These are phyloP conservation scores for Penicillium vulpinum DNA, from an alignment of 2,329 filamentous ascomycete genomes.

Conservation along the genomic window DNA sequence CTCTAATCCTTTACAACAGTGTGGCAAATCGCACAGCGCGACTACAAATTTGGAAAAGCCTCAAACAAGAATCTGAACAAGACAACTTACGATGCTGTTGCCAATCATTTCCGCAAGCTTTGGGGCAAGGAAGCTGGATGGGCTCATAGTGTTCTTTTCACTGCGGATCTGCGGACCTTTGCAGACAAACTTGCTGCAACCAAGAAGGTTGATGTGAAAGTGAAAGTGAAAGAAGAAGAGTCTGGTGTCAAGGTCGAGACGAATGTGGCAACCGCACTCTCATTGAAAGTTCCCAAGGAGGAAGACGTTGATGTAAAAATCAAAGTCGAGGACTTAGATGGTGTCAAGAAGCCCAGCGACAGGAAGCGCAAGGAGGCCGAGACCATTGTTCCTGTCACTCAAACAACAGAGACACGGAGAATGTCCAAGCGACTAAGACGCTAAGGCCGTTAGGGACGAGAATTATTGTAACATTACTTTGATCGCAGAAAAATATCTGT, in stretches of 20 bases:
- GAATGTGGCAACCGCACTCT: slow-evolving; percentile 27
- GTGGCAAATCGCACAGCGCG: slow-evolving; percentile 95
- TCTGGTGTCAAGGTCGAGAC: slow-evolving; percentile 30
- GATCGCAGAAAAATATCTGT: neutral
- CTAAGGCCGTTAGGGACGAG: neutral
- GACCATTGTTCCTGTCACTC: slow-evolving; percentile 19
- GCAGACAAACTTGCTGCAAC: slow-evolving; percentile 60
- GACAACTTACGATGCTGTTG: slow-evolving; percentile 83
- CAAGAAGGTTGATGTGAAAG: slow-evolving; percentile 39
- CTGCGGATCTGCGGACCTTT: slow-evolving; percentile 85
- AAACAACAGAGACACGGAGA: slow-evolving; percentile 29
- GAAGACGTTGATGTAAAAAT: slow-evolving; percentile 22
- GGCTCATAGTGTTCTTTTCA: slow-evolving; percentile 96
- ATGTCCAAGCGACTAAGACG: slow-evolving; percentile 33
- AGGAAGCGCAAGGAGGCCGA: slow-evolving; percentile 24
- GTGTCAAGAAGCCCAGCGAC: slow-evolving; percentile 10
- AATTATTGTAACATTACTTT: neutral
- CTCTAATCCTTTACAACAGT: slow-evolving; percentile 50
- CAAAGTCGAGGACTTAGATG: slow-evolving; percentile 20
- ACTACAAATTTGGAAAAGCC: slow-evolving; percentile 86
- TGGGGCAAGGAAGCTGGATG: slow-evolving; percentile 96
- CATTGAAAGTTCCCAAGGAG: slow-evolving; percentile 26
- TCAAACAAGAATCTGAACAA: slow-evolving; percentile 86
- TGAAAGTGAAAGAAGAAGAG: slow-evolving; percentile 33
- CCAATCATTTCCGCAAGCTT: slow-evolving; percentile 80